These are phyloP conservation scores for Datura wrightii DNA, from an alignment of 257 asterid genomes.

Conservation along the genomic window DNA sequence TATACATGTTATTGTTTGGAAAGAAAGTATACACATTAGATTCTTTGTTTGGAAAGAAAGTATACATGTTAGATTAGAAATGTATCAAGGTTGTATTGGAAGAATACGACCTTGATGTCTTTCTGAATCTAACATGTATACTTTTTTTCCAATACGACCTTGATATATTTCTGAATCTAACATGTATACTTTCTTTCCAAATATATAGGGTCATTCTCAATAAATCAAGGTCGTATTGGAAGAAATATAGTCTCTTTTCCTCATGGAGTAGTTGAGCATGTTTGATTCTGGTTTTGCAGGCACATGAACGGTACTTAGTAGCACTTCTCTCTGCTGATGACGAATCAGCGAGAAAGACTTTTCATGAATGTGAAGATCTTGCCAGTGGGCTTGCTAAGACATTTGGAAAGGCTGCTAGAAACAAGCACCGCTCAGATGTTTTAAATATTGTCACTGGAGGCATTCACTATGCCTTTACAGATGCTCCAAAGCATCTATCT, in stretches of 20 bases:
- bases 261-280: conserved; percentile 7
- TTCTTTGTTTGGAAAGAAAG: background rate
- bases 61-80: too few species aligned
- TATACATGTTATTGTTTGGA: too few species aligned
- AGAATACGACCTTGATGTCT: too few species aligned
- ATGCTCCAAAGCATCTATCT: conserved; percentile 85
- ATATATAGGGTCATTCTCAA: background rate
- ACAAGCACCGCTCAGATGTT: conserved; percentile 74
- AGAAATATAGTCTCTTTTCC: conserved; percentile 30
- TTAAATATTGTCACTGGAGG: conserved; percentile 76
- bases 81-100: too few species aligned
- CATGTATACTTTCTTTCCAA: background rate
- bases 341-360: conserved; percentile 61
- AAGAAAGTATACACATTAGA: conserved; percentile 21
- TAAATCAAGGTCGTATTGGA: background rate
- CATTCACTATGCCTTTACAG: conserved; percentile 72
- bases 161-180: background rate
- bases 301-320: conserved; percentile 62
- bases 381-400: conserved; percentile 84
- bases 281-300: conserved; percentile 52
- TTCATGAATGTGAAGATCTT: conserved; percentile 80
- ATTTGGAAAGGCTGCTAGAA: conserved; percentile 79
- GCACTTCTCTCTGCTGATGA: conserved; percentile 57
- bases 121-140: too few species aligned
- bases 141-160: background rate